These are phyloP conservation scores for Herpetospermum pedunculosum DNA, from an alignment of 306 rosid species.

Conservation along the genomic window DNA sequence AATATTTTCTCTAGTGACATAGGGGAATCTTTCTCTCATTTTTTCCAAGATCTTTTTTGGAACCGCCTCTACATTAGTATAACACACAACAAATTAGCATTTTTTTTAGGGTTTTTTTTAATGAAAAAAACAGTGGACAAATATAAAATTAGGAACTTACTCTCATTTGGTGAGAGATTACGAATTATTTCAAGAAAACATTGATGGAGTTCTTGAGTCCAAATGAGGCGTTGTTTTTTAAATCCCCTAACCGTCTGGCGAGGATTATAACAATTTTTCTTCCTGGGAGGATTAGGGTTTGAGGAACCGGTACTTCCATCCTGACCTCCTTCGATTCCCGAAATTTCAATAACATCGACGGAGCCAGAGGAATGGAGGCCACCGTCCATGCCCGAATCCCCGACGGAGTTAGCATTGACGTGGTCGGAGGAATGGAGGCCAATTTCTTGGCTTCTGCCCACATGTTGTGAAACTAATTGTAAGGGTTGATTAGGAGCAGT, in stretches of 20 bases:
- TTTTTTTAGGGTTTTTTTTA: too few relatives aligned
- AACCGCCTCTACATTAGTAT: background rate
- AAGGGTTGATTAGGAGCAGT: background rate
- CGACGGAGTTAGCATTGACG: too few relatives aligned
- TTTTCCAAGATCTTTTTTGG: conserved; percentile 5
- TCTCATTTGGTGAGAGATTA: background rate
- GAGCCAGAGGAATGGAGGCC: background rate
- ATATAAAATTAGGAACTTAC: background rate
- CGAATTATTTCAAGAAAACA: background rate
- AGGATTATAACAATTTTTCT: background rate
- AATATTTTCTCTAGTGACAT: conserved; percentile 12
- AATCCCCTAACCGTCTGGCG: too few relatives aligned
- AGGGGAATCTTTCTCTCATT: background rate
- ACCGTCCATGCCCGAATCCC: too few relatives aligned
- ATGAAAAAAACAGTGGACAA: too few relatives aligned
- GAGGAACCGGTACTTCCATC: background rate
- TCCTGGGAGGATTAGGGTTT: background rate
- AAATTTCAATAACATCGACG: background rate
- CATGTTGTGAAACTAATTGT: background rate
- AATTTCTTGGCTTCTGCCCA: too few relatives aligned
- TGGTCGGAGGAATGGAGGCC: too few relatives aligned
- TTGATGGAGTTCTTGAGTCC: background rate
- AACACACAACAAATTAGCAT: background rate
- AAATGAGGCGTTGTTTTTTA: background rate
- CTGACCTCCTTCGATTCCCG: too few relatives aligned